These are phyloP conservation scores for Tuber melanosporum DNA, from an alignment of 495 filamentous ascomycete genomes.

Conservation along the genomic window DNA sequence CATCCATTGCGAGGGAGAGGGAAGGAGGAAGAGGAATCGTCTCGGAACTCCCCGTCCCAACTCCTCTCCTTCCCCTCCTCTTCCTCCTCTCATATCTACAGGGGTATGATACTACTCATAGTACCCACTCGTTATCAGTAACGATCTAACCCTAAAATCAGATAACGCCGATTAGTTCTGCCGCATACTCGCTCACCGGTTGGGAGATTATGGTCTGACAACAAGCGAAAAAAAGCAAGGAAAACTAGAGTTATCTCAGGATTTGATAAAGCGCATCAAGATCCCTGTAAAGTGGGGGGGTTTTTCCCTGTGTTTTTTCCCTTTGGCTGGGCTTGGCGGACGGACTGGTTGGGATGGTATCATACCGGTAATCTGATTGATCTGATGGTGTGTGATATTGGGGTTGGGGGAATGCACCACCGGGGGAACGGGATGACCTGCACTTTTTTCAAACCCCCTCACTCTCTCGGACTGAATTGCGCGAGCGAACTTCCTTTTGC, in stretches of 20 bases:
- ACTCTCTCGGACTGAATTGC: not conserved
- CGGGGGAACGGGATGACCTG: not conserved
- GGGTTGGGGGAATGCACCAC: not conserved
- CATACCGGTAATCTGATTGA: not conserved
- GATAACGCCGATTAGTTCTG: not conserved
- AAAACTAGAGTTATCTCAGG: conserved; percentile 1
- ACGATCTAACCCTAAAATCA: not conserved
- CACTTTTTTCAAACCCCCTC: not conserved
- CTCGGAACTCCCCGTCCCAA: not conserved
- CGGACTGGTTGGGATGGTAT: not conserved
- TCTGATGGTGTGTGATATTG: not conserved
- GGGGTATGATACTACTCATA: too few relatives aligned
- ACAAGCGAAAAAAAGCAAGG: not conserved
- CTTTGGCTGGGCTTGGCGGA: not conserved
- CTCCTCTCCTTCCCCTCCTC: not conserved
- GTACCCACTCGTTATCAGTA: not conserved
- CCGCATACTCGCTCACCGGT: not conserved
- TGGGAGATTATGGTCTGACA: not conserved
- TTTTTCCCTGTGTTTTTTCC: not conserved
- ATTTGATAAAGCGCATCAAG: not conserved
- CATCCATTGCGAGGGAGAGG: not conserved
- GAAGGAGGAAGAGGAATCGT: not conserved
- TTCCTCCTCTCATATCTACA: not conserved
- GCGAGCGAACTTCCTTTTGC: not conserved
- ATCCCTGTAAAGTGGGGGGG: not conserved